Base-by-base conservation (phyloP, 768 basidiomycete species). In the Termitomyces sp. region DNA sequence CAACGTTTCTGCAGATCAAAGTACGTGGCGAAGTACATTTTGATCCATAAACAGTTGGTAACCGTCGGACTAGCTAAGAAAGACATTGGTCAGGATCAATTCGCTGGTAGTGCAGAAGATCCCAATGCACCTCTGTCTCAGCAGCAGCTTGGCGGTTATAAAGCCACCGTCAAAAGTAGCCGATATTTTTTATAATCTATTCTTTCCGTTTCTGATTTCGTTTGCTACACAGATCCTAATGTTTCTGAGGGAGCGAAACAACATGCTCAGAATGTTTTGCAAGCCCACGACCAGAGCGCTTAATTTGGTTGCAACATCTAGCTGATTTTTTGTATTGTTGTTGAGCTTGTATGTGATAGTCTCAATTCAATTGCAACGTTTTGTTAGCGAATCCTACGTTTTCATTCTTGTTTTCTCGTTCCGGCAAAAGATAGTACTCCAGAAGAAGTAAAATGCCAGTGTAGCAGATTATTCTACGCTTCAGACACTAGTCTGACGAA, bases 121-220 rank as follows among this genome's bases (percentile, higher is more conserved):
- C 51, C 51, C 4, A 10, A 48, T 6, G 19, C 41, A 2, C 21
- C 19, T 28, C 5, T 47, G 10, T 30, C 19, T 34, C 55, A 24
- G 56, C 49, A 34, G 54, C 56, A 45, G 55, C 54, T 69, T 5
- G 66, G 69, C 4, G 68, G 66, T 1, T 68, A 68, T 44, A 71
- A 69, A 45, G 69, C 70, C 0, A 64, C 69, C 9, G 26, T 67
- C 28, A 58, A 63, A 10, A 69, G 70, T 71, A 12, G 2, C 3
- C 12, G 9, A 9, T 32, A 9, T 32, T 12, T 10, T 1, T 9
- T 1, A 10, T 10, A 32, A 7, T 28, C 28, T 7, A 10, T 1
- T 32, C 10, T 32, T 10, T 10, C 9, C 30, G 1, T 10, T 10
- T 10, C 30, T 32, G 10, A 32, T 1, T 34, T 4, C 4, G 34